phyloP scores from a whole-genome alignment of 2,329 filamentous ascomycete genomes.

The Trichoderma sp. region DNA sequence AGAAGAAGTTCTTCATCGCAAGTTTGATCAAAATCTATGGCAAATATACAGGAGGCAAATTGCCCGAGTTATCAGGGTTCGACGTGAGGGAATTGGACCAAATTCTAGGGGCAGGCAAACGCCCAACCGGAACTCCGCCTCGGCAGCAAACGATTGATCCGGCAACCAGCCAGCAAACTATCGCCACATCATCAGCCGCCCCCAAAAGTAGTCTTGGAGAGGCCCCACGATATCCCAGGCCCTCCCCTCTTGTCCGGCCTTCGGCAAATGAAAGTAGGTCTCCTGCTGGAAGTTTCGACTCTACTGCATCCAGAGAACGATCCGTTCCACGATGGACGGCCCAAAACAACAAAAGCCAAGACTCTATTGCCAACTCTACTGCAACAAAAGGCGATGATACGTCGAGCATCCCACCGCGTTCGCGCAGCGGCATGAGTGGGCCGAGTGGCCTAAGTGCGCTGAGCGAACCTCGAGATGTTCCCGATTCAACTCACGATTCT shows the following conservation, averaged over 20 bases:
- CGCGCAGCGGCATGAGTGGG: constrained; percentile 49
- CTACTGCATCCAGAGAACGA: constrained; percentile 39
- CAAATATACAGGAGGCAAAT: constrained; percentile 88
- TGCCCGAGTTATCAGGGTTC: constrained; percentile 79
- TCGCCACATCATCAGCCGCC: constrained; percentile 20
- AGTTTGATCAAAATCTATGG: constrained; percentile 94
- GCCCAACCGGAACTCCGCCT: constrained; percentile 31
- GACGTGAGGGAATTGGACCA: constrained; percentile 74
- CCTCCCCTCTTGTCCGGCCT: constrained; percentile 31
- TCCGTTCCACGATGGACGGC: constrained; percentile 47
- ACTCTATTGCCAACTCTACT: constrained; percentile 52
- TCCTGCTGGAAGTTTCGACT: constrained; percentile 53
- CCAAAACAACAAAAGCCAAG: constrained; percentile 56
- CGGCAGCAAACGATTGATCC: constrained; percentile 32
- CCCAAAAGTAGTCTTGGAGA: constrained; percentile 28
- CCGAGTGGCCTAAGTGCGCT: constrained; percentile 41
- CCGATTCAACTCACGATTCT: constrained; percentile 23
- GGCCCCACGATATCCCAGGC: constrained; percentile 30
- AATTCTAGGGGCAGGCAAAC: constrained; percentile 60
- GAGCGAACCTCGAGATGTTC: constrained; percentile 27
- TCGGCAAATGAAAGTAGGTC: constrained; percentile 46
- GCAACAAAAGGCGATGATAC: constrained; percentile 50
- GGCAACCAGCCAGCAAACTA: constrained; percentile 24
- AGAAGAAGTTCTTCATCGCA: constrained; percentile 98
- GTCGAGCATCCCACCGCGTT: constrained; percentile 50